Percentiles rank a stretch among this genome's conserved stretches.
Conservation (phyloP, 2,329 filamentous ascomycete genomes). For the Curvularia eragrostidis region DNA sequence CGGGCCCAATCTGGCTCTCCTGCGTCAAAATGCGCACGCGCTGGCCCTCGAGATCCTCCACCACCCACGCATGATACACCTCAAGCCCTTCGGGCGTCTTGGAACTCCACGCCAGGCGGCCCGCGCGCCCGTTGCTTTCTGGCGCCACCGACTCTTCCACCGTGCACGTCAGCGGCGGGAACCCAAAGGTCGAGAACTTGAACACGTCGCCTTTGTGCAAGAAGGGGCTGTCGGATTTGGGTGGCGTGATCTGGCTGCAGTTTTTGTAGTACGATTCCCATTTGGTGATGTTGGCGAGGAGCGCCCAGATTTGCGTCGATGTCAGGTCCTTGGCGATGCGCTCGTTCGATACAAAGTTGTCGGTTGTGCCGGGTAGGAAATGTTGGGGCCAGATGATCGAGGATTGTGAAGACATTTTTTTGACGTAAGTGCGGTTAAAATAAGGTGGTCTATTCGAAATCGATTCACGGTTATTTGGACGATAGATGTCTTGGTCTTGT, state of each 20-base stretch:
- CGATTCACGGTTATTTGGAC: not conserved
- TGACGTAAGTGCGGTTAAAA: not conserved
- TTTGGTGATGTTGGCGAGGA: conserved; percentile 42
- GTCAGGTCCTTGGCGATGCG: conserved; percentile 36
- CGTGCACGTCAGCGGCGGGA: conserved; percentile 40
- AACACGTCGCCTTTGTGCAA: conserved; percentile 40
- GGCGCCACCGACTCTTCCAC: conserved; percentile 25
- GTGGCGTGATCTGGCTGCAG: conserved; percentile 38
- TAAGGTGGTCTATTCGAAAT: not conserved
- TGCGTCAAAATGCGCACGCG: conserved; percentile 47
- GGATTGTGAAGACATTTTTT: conserved; percentile 24
- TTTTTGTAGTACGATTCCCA: conserved; percentile 48
- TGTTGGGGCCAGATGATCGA: conserved; percentile 43
- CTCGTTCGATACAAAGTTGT: conserved; percentile 49
- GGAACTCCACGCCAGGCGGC: conserved; percentile 28
- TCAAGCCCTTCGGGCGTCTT: conserved; percentile 36
- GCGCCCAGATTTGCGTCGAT: conserved; percentile 41
- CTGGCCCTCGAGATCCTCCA: conserved; percentile 41
- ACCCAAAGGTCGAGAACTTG: conserved; percentile 48
- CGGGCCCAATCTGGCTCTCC: conserved; percentile 45
- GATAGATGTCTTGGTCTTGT: not conserved
- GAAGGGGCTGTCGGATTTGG: conserved; percentile 24
- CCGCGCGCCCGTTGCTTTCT: conserved; percentile 29
- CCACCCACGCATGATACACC: conserved; percentile 48
- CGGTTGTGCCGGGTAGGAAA: conserved; percentile 47